A percentile compares a stretch with the other conserved stretches of the same genome.
These are phyloP conservation scores for Pezicula neosporulosa DNA, from an alignment of 2,329 filamentous ascomycete species.

Conservation along the genomic window DNA sequence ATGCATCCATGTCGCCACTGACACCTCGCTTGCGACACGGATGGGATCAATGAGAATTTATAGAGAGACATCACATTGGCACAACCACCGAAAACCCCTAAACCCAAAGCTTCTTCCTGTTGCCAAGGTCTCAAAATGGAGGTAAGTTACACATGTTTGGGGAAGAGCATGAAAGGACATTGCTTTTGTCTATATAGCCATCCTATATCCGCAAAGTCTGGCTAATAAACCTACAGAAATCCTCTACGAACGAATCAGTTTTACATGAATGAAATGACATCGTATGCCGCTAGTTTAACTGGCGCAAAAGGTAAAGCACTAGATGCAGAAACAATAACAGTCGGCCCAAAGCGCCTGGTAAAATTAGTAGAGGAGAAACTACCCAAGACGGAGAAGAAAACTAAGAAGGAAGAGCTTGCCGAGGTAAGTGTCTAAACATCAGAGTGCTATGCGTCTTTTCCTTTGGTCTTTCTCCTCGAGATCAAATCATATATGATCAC, in stretches of 20 bases:
- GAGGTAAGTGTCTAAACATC: constrained; percentile 1
- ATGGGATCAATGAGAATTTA: constrained; percentile 34
- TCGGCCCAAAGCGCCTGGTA: constrained; percentile 28
- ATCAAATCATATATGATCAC: background rate
- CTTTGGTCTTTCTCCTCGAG: background rate
- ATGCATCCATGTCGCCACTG: constrained; percentile 35
- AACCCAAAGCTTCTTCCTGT: constrained; percentile 37
- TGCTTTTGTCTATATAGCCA: too few species aligned
- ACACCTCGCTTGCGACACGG: constrained; percentile 19
- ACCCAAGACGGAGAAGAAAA: constrained; percentile 8
- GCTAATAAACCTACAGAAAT: constrained; percentile 18
- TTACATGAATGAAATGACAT: constrained; percentile 64
- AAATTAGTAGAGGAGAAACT: constrained; percentile 24
- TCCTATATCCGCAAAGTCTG: background rate
- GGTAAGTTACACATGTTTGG: constrained; percentile 13
- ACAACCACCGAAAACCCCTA: constrained; percentile 52
- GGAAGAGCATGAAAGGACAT: too few species aligned
- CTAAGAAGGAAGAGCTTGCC: constrained; percentile 19
- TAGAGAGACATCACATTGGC: constrained; percentile 56
- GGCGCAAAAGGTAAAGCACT: constrained; percentile 59
- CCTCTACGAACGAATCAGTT: constrained; percentile 45
- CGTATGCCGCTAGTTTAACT: constrained; percentile 68
- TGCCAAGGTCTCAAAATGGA: constrained; percentile 36
- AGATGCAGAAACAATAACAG: constrained; percentile 61
- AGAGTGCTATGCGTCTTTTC: background rate